Percentiles rank a stretch among this genome's conserved stretches.
phyloP scores from a whole-genome alignment of 768 basidiomycete species.

The Pleurotus cornucopiae region DNA sequence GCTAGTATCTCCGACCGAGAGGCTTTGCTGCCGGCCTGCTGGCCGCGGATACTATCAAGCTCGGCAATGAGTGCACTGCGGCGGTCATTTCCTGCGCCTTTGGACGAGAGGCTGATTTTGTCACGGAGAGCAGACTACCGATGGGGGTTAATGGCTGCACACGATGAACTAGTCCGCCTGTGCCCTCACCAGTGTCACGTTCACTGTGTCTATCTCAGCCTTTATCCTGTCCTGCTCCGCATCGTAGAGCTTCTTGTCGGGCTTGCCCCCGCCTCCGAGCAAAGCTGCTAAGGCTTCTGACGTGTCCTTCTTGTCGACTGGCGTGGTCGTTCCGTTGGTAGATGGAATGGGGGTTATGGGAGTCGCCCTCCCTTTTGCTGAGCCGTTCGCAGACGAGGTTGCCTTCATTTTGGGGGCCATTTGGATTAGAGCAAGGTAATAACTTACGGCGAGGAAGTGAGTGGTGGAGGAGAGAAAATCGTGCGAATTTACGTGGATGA shows the following conservation, averaged over 20 bases:
- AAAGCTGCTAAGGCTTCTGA: constrained; percentile 23
- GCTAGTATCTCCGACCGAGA: constrained; percentile 69
- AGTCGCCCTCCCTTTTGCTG: constrained; percentile 31
- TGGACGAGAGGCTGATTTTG: constrained; percentile 64
- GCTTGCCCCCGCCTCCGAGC: constrained; percentile 44
- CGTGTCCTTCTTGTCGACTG: constrained; percentile 42
- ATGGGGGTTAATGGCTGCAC: background rate
- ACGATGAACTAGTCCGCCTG: constrained; percentile 1
- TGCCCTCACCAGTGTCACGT: constrained; percentile 73
- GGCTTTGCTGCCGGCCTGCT: constrained; percentile 75
- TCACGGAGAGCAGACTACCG: constrained; percentile 64
- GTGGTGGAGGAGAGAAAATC: constrained; percentile 17
- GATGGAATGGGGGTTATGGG: constrained; percentile 34
- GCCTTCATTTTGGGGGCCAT: constrained; percentile 48
- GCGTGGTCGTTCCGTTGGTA: constrained; percentile 44
- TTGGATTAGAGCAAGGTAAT: constrained; percentile 30
- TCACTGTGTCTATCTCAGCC: constrained; percentile 77
- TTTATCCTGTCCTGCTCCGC: constrained; percentile 81
- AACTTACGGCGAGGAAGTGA: constrained; percentile 19
- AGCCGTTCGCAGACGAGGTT: constrained; percentile 34
- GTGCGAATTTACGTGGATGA: constrained; percentile 12
- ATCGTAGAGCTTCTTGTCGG: constrained; percentile 84
- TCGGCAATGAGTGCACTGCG: constrained; percentile 72
- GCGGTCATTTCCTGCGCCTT: constrained; percentile 67
- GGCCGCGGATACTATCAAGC: constrained; percentile 70